Evolutionary conservation across 2,329 filamentous ascomycete species (phyloP).

Genomic region (Ilyonectria destructans): DNA sequence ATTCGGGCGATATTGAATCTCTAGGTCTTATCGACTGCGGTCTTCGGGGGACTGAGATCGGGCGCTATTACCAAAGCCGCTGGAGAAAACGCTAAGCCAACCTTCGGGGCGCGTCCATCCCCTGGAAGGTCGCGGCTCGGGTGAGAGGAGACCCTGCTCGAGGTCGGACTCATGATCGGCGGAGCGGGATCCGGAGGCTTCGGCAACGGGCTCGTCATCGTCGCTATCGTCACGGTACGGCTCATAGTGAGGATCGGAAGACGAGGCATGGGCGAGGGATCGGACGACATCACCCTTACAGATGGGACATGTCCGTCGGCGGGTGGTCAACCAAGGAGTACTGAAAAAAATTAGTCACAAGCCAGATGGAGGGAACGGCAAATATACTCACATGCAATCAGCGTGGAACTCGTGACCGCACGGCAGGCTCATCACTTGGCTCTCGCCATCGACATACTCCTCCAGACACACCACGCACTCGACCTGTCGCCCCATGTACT

Average conservation of each 20-base stretch:
- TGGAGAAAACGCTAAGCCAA: constrained; percentile 59
- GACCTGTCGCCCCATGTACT: constrained; percentile 78
- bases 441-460: constrained; percentile 95
- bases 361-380: neutral
- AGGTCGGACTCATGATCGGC: constrained; percentile 57
- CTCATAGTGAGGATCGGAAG: constrained; percentile 69
- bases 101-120: constrained; percentile 50
- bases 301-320: constrained; percentile 96
- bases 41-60: constrained; percentile 49
- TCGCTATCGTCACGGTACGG: constrained; percentile 70
- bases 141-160: constrained; percentile 59
- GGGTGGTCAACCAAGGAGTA: constrained; percentile 96
- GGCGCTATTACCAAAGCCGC: constrained; percentile 41
- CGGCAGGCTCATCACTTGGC: constrained; percentile 95
- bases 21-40: constrained; percentile 39
- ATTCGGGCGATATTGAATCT: neutral
- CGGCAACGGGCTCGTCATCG: constrained; percentile 58
- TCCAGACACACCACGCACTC: constrained; percentile 98
- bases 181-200: constrained; percentile 53
- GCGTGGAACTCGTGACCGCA: constrained; percentile 98
- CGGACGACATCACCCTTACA: constrained; percentile 97
- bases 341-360: constrained; percentile 63
- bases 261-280: constrained; percentile 71
- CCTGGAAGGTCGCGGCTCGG: constrained; percentile 41
- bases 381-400: constrained; percentile 91